Base-by-base conservation (phyloP, 2,329 filamentous ascomycete genomes). In the Aspergillus clavatus region DNA sequence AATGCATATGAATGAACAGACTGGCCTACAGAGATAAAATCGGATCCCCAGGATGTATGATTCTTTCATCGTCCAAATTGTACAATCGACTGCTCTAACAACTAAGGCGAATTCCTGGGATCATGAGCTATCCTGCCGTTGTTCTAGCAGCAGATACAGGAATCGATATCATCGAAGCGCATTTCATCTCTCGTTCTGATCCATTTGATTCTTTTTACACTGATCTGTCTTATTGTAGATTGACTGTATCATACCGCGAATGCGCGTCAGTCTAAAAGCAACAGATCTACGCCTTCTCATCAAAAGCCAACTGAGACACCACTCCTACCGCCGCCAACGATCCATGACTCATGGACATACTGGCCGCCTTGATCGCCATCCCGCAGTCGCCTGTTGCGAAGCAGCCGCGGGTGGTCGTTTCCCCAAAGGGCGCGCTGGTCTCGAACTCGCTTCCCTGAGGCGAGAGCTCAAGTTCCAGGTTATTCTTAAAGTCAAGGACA, bases 371-470 rank as follows among this genome's bases (percentile, higher is more conserved):
- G 3, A 51, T n/a, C n/a, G 43, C 38, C 5, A 58, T 57, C 3
- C 56, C 60, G 45, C 68, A 72, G 59, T 83, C 79, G 0, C 79
- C 79, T 1, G 67, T 75, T 0, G 77, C 77, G 61, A 76, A 80
- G 2, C 77, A 73, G 0, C 79, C 79, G 2, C 62, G 59, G 0
- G 78, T 68, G 43, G 59, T 76, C 3, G 77, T 78, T 56, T 72
- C 67, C 31, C 72, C 66, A 53, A 79, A 76, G 27, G 76, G 75
- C 10, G 31, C 14, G 2, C 57, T 51, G 0, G 62, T 59, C 42
- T 72, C 66, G 23, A 80, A 66, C 7, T 35, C 31, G 0, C 31
- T 16, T 18, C n/a, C 31, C 19, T 35, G 14, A 6, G 31, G 11
- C 31, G 19, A 19, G 2, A 11, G 10, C n/a, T n/a, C n/a, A n/a